Evolutionary conservation across 352 stramenopile genomes (phyloP), one percentile per base, ranked within the genome.

Genomic region (Aphanomyces astaci): DNA sequence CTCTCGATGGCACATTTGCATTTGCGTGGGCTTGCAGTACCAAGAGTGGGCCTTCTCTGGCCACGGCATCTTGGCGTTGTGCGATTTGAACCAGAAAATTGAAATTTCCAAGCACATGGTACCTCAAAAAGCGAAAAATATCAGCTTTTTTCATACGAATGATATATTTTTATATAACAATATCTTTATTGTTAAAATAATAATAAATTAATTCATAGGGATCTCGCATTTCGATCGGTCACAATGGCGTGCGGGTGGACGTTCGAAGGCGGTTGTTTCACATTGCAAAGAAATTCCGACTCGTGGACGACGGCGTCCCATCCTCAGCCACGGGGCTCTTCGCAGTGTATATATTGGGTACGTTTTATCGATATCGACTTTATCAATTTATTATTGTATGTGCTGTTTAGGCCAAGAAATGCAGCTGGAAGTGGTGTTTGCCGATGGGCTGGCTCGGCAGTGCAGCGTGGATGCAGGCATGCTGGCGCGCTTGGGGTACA

Each of bases 71-170:
- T 22, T 66, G 3, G 10, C 43, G 1, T 5, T 13, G 2, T 66
- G 60, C 22, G n/a, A 45, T 11, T 0, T 49, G 2, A 0, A 17
- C 25, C 45, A 66, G 1, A 66, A 66, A 56, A 49, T 66, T 15
- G 60, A 45, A 24, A 66, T 66, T 27, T 45, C 60, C 36, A 66
- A 66, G 27, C 60, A 66, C 43, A 66, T 66, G 36, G 60, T 66
- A 56, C 25, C 4, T 56, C n/a, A n/a, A n/a, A n/a, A n/a, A n/a
- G n/a, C n/a, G n/a, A n/a, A n/a, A n/a, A n/a, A n/a, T n/a, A n/a
- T n/a, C n/a, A n/a, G n/a, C n/a, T n/a, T n/a, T n/a, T n/a, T n/a
- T n/a, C n/a, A n/a, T n/a, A n/a, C n/a, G n/a, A n/a, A n/a, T n/a
- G n/a, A n/a, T n/a, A n/a, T n/a, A n/a, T n/a, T n/a, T n/a, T n/a